Percentiles rank a stretch among this genome's conserved stretches.
Evolutionary conservation across 2,329 filamentous ascomycete genomes (phyloP).

Genomic region (Neospermospora avenae): DNA sequence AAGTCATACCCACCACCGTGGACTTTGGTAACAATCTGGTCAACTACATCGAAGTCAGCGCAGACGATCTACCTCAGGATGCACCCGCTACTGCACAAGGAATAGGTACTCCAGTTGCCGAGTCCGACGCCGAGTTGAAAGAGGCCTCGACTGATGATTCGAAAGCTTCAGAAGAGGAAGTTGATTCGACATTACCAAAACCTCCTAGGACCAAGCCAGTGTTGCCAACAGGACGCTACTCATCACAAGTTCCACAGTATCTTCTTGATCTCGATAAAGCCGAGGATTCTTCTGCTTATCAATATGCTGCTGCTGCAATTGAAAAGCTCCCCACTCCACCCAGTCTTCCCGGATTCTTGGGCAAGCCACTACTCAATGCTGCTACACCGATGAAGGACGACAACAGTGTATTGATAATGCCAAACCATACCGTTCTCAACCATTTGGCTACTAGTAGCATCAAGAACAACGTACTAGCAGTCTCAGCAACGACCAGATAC

Average conservation of each 20-base stretch:
- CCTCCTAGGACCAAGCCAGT: conserved; percentile 53
- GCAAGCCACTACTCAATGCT: conserved; percentile 91
- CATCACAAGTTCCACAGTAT: conserved; percentile 75
- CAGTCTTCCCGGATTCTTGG: conserved; percentile 82
- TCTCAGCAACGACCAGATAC: conserved; percentile 95
- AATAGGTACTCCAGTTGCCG: conserved; percentile 16
- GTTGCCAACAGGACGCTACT: conserved; percentile 59
- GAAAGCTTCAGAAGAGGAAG: conserved; percentile 37
- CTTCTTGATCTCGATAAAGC: conserved; percentile 82
- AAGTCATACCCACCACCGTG: conserved; percentile 86
- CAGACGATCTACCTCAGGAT: conserved; percentile 59
- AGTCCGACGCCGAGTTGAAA: conserved; percentile 16
- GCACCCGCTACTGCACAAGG: conserved; percentile 34
- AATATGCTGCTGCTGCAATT: conserved; percentile 70
- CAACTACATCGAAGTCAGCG: conserved; percentile 93
- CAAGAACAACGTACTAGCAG: conserved; percentile 91
- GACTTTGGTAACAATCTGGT: conserved; percentile 98
- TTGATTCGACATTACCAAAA: conserved; percentile 34
- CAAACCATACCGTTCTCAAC: conserved; percentile 95
- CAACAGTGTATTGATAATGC: conserved; percentile 93
- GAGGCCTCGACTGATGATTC: conserved; percentile 22
- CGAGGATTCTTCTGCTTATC: conserved; percentile 72
- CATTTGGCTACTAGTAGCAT: conserved; percentile 97
- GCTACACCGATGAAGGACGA: conserved; percentile 94
- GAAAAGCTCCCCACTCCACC: conserved; percentile 81